Base-by-base conservation (phyloP, 805 yeast genomes). In the Torulaspora indica region DNA sequence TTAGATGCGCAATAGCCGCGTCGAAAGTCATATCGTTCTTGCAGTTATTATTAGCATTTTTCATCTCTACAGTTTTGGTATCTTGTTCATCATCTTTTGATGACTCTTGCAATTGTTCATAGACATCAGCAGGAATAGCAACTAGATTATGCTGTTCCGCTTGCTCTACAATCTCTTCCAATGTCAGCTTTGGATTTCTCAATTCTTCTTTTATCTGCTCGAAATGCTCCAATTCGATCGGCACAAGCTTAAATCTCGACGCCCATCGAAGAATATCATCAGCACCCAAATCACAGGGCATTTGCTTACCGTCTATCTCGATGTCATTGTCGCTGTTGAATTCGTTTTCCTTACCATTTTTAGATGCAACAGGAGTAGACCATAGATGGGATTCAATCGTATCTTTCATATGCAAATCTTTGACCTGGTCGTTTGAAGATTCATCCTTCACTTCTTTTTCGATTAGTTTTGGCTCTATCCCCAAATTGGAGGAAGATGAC, bases 151-250 rank as follows among this genome's bases (percentile, higher is more conserved):
- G 42, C 14, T 40, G 38, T 6, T 54, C 57, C 4, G 76, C 75
- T 20, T 48, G 49, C 15, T 52, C 47, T 8, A 48, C 32, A 4
- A 58, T 36, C 41, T 55, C 55, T 18, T 53, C 59, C 27, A 45
- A 48, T 2, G 51, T 54, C 40, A 35, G 52, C 17, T 46, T 64
- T 62, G 52, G 70, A 47, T 35, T 58, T 39, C 48, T 59, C 48
- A 39, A 60, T 45, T 62, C 63, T 3, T 50, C 37, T 29, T 56
- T 60, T 22, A 66, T 50, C 8, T 54, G 58, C 9, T 63, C 60
- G 32, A 61, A 56, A 28, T 71, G 68, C 8, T 66, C 66, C 29
- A 59, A 57, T 0, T 71, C 57, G 10, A 75, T 57, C 15, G 71
- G 56, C 20, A 62, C 46, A 13, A 56, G 29, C 23, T 47, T 44